These are phyloP conservation scores for Tricholoma sp. DNA, from an alignment of 768 basidiomycete species.

Conservation along the genomic window DNA sequence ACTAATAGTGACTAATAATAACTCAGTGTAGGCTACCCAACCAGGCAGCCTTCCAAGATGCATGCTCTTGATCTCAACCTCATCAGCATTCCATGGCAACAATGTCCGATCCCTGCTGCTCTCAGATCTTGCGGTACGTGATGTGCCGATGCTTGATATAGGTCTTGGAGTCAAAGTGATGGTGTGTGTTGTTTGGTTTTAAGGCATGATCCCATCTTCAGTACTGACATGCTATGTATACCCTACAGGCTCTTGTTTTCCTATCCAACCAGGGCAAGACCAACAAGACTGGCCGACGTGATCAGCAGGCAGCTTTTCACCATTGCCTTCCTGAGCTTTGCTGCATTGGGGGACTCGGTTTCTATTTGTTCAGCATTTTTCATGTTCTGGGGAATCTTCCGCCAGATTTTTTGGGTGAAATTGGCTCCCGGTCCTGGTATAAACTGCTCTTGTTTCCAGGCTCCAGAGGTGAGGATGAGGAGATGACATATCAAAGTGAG, in stretches of 20 bases:
- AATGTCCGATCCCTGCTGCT: constrained; percentile 17
- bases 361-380: constrained; percentile 24
- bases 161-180: constrained; percentile 10
- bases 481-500: constrained; percentile 29
- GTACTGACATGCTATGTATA: neutral
- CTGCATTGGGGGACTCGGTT: too few species aligned
- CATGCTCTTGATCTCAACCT: constrained; percentile 24
- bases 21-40: too few species aligned
- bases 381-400: constrained; percentile 18
- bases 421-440: constrained; percentile 27
- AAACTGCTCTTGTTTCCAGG: constrained; percentile 20
- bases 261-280: too few species aligned
- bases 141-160: constrained; percentile 17
- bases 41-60: too few species aligned
- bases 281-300: too few species aligned
- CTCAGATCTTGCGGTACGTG: constrained; percentile 20
- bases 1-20: too few species aligned
- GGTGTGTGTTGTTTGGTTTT: constrained; percentile 8
- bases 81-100: constrained; percentile 26
- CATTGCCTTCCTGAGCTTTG: constrained; percentile 20
- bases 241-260: constrained; percentile 21
- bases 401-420: constrained; percentile 23
- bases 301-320: constrained; percentile 26
- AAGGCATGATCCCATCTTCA: neutral
- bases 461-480: too few species aligned